Percentiles rank a stretch among this genome's conserved stretches.
These are phyloP conservation scores for Kappamyces sp. DNA, from an alignment of 192 early-diverging fungal genomes.

Conservation along the genomic window DNA sequence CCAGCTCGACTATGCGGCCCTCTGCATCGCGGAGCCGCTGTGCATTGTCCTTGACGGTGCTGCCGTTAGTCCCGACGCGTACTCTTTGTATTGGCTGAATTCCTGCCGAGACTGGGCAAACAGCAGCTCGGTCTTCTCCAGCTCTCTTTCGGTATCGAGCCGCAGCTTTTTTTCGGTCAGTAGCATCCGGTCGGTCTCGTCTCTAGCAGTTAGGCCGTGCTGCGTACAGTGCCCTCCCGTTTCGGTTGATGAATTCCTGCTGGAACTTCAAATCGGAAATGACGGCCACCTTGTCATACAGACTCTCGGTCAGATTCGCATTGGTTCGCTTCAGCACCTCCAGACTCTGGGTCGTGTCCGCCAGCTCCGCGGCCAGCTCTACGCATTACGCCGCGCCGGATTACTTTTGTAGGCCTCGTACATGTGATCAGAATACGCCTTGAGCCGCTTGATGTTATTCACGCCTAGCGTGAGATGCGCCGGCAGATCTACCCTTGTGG, in stretches of 20 bases:
- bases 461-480: slow-evolving; percentile 25
- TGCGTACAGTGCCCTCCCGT: slow-evolving; percentile 5
- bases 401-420: slow-evolving; percentile 25
- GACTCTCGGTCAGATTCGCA: not conserved
- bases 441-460: slow-evolving; percentile 40
- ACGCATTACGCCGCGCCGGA: not conserved
- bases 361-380: not conserved
- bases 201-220: slow-evolving; percentile 21
- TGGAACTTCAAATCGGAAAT: slow-evolving; percentile 7
- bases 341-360: not conserved
- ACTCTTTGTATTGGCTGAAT: slow-evolving; percentile 25
- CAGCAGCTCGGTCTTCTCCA: slow-evolving; percentile 2
- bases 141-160: slow-evolving; percentile 24
- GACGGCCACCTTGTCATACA: not conserved
- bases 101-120: slow-evolving; percentile 19
- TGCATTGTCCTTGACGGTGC: slow-evolving; percentile 5
- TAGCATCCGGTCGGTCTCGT: slow-evolving; percentile 39
- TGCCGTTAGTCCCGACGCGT: slow-evolving; percentile 1
- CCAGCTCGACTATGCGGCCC: slow-evolving; percentile 19
- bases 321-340: not conserved
- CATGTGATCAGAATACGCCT: slow-evolving; percentile 43
- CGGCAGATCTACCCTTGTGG: slow-evolving; percentile 17
- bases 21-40: slow-evolving; percentile 18
- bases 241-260: not conserved
- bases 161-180: slow-evolving; percentile 34